Evolutionary conservation across 768 basidiomycete species (phyloP).

Genomic region (Phlebiopsis flavidoalba): DNA sequence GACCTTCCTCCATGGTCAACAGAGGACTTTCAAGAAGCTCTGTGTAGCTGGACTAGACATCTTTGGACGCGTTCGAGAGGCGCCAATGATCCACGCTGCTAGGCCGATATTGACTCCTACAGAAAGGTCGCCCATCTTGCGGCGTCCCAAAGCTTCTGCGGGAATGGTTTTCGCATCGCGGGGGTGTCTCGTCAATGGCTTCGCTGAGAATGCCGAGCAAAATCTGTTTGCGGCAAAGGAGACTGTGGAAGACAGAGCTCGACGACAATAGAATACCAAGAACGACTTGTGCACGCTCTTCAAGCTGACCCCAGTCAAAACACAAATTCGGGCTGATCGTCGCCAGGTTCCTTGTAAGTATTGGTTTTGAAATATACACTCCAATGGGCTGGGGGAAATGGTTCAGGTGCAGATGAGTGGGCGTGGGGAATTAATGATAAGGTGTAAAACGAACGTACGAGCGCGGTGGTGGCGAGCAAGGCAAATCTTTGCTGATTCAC

Average conservation of each 20-base stretch:
- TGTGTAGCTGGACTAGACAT: constrained; percentile 49
- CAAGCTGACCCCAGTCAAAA: constrained; percentile 65
- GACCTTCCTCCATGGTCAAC: constrained; percentile 44
- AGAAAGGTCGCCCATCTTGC: constrained; percentile 77
- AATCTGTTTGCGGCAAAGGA: constrained; percentile 59
- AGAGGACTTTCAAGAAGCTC: constrained; percentile 61
- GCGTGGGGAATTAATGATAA: not conserved
- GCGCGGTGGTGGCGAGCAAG: constrained; percentile 65
- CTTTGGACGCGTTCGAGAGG: not conserved
- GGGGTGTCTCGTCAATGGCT: constrained; percentile 67
- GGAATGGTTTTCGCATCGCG: constrained; percentile 70
- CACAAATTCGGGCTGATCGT: constrained; percentile 45
- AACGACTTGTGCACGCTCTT: constrained; percentile 69
- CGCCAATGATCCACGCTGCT: not conserved
- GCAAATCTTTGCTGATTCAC: constrained; percentile 64
- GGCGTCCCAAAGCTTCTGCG: constrained; percentile 76
- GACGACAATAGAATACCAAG: constrained; percentile 77
- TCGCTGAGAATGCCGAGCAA: constrained; percentile 66
- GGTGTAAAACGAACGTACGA: constrained; percentile 41
- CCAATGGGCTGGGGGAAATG: constrained; percentile 52
- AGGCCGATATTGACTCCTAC: constrained; percentile 34
- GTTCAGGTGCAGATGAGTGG: not conserved
- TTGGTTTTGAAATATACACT: constrained; percentile 67
- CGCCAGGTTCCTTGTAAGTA: constrained; percentile 30
- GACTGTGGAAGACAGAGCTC: constrained; percentile 75